Percentiles rank a stretch among this genome's conserved stretches.
phyloP scores from a whole-genome alignment of 2,329 filamentous ascomycete species.

The Cytospora schulzeri region DNA sequence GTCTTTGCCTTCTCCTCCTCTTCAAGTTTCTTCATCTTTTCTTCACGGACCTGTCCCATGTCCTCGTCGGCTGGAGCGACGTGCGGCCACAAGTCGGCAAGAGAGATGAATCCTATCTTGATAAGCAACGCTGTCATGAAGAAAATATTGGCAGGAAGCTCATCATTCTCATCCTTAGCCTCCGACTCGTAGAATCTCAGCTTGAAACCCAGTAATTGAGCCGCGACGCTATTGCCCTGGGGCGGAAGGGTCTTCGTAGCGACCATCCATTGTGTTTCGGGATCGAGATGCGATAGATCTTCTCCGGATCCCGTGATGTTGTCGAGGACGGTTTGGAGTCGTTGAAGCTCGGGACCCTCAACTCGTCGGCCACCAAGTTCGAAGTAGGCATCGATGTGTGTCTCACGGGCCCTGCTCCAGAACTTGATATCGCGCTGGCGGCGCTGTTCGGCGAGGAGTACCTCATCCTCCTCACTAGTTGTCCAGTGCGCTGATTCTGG shows the following conservation, averaged over 20 bases:
- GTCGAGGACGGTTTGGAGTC: constrained; percentile 47
- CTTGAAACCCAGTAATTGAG: constrained; percentile 95
- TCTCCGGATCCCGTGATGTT: constrained; percentile 38
- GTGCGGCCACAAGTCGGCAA: constrained; percentile 89
- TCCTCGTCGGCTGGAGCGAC: constrained; percentile 81
- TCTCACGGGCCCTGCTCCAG: constrained; percentile 76
- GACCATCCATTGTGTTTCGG: constrained; percentile 74
- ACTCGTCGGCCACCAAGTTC: constrained; percentile 77
- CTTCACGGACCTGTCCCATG: constrained; percentile 74
- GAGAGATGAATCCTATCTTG: constrained; percentile 94
- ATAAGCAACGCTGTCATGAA: constrained; percentile 90
- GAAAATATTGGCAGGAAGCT: constrained; percentile 87
- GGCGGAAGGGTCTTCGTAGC: constrained; percentile 81
- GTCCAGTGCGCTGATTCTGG: constrained; percentile 68
- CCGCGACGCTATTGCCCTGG: constrained; percentile 84
- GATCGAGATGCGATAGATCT: constrained; percentile 52
- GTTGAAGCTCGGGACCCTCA: constrained; percentile 58
- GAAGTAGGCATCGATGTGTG: constrained; percentile 84
- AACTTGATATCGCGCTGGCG: constrained; percentile 72
- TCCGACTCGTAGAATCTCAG: constrained; percentile 89
- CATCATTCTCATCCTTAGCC: constrained; percentile 72
- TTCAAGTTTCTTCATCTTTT: constrained; percentile 73
- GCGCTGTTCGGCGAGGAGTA: constrained; percentile 57
- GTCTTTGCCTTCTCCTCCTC: constrained; percentile 74
- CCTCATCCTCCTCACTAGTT: constrained; percentile 69